Percentiles rank a stretch among this genome's conserved stretches.
Conservation (phyloP, 129 eudicot species). For the Flaveria brownii region DNA sequence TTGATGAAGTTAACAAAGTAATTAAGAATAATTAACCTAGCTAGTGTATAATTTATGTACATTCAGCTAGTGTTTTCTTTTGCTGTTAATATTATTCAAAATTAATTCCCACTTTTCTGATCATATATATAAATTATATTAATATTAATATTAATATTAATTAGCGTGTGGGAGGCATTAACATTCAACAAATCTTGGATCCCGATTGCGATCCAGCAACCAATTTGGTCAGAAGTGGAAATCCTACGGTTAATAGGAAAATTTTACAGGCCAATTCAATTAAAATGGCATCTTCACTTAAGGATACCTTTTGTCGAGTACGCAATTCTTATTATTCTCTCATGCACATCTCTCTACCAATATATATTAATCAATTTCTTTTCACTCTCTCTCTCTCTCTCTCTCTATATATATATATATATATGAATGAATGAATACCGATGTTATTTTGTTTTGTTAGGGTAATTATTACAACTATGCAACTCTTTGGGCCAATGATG, state of each 20-base stretch:
- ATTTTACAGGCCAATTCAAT: conserved; percentile 14
- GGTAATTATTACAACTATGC: conserved; percentile 31
- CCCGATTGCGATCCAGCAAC: conserved; percentile 39
- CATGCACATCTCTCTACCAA: no score
- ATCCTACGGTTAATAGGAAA: conserved; percentile 17
- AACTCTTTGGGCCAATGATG: conserved; percentile 33
- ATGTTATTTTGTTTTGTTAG: neutral
- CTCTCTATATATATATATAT: no score
- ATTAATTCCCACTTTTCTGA: no score
- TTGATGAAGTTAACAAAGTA: conserved; percentile 35
- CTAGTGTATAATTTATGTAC: neutral
- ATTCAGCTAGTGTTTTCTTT: no score
- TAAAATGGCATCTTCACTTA: conserved; percentile 18
- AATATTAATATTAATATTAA: neutral
- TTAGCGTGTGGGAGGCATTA: conserved; percentile 32
- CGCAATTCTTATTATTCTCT: neutral
- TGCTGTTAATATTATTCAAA: neutral
- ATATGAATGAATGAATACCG: no score
- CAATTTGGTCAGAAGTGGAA: conserved; percentile 30
- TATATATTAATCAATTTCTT: neutral
- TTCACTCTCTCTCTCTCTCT: no score
- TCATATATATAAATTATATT: no score
- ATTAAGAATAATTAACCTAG: neutral
- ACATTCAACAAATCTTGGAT: conserved; percentile 41
- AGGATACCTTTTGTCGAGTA: conserved; percentile 31